Evolutionary conservation across 2,329 filamentous ascomycete species (phyloP).

Genomic region (Alternaria triticimaculans): DNA sequence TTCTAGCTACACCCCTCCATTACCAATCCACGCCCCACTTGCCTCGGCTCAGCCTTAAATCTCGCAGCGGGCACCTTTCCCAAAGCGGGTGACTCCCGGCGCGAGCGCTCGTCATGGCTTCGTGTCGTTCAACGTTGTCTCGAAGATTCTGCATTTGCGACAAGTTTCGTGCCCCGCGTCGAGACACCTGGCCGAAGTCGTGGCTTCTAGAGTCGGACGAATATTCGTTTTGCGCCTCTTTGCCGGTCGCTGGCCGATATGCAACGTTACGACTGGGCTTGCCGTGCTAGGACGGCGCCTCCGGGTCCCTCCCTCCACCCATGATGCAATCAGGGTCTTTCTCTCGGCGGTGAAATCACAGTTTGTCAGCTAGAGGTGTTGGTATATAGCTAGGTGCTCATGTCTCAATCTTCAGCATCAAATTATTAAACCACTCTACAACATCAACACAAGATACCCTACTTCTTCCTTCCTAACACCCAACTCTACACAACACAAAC

Average conservation of each 20-base stretch:
- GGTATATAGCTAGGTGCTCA: constrained; percentile 18
- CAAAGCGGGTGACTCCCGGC: constrained; percentile 20
- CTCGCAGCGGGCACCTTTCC: constrained; percentile 22
- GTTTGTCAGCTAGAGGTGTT: constrained; percentile 12
- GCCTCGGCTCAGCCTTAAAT: constrained; percentile 28
- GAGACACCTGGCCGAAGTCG: constrained; percentile 4
- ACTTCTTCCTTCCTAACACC: not conserved
- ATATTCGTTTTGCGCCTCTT: not conserved
- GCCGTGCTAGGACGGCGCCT: not conserved
- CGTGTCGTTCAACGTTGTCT: constrained; percentile 8
- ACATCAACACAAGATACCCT: constrained; percentile 1
- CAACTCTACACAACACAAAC: constrained; percentile 6
- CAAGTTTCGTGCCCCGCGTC: constrained; percentile 3
- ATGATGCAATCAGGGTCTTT: constrained; percentile 25
- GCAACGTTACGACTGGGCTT: not conserved
- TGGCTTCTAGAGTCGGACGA: not conserved
- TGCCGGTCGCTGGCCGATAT: constrained; percentile 19
- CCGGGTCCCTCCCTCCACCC: constrained; percentile 5
- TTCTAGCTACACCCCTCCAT: constrained; percentile 12
- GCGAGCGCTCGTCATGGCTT: constrained; percentile 23
- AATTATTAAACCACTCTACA: not conserved
- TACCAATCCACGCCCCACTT: constrained; percentile 32
- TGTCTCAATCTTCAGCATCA: not conserved
- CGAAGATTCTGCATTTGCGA: constrained; percentile 14
- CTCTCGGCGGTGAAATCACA: constrained; percentile 11